Evolutionary conservation across 1,284 basidiomycete genomes (phyloP).

Genomic region (Malassezia sympodialis): DNA sequence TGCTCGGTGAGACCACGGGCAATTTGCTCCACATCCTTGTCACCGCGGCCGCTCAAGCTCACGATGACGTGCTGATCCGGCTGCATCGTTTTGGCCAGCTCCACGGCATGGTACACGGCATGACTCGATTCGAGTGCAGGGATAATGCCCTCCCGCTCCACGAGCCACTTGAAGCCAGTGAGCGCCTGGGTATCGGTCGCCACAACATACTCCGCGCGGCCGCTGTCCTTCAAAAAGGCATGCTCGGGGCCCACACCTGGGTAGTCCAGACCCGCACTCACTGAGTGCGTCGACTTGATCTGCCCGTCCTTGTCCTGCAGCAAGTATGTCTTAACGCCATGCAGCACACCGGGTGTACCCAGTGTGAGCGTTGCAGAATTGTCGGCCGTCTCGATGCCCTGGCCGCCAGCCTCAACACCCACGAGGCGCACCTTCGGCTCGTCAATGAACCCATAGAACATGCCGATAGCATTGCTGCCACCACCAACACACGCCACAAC

Average conservation of each 20-base stretch:
- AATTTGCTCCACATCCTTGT: slow-evolving; percentile 89
- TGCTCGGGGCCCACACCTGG: slow-evolving; percentile 87
- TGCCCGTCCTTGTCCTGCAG: slow-evolving; percentile 80
- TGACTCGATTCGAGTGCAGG: slow-evolving; percentile 93
- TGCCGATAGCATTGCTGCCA: slow-evolving; percentile 89
- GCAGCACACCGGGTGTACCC: slow-evolving; percentile 85
- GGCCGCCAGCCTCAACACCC: slow-evolving; percentile 50
- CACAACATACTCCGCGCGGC: slow-evolving; percentile 80
- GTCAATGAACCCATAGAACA: slow-evolving; percentile 38
- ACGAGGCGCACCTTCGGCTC: slow-evolving; percentile 39
- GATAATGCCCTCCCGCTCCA: slow-evolving; percentile 92
- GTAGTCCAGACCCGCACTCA: slow-evolving; percentile 73
- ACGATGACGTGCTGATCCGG: slow-evolving; percentile 82
- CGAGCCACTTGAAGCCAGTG: slow-evolving; percentile 78
- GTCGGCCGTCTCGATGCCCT: slow-evolving; percentile 71
- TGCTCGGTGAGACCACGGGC: slow-evolving; percentile 53
- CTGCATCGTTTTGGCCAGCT: slow-evolving; percentile 70
- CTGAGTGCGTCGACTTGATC: slow-evolving; percentile 91
- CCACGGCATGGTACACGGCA: slow-evolving; percentile 82
- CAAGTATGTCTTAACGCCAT: slow-evolving; percentile 90
- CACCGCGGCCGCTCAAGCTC: slow-evolving; percentile 61
- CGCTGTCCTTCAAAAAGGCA: slow-evolving; percentile 86
- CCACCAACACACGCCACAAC: slow-evolving; percentile 96
- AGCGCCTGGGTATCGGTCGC: slow-evolving; percentile 90
- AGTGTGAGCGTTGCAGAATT: slow-evolving; percentile 87